Conservation (phyloP, 768 basidiomycete species). For the Phylloporus sp. region DNA sequence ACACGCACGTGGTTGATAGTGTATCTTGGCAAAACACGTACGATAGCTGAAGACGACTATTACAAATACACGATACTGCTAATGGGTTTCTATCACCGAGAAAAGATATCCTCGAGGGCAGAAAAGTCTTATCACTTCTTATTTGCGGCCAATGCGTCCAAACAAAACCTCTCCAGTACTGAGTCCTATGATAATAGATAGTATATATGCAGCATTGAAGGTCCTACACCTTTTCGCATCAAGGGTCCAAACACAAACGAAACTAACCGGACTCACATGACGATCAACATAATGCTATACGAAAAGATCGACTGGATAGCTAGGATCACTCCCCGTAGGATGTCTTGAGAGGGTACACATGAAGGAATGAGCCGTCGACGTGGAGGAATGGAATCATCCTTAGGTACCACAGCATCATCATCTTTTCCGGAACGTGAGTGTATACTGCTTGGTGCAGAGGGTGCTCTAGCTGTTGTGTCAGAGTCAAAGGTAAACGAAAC, state of each 20-base stretch:
- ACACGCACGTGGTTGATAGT: background rate
- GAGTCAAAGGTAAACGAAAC: background rate
- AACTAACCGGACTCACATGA: conserved; percentile 55
- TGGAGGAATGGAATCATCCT: conserved; percentile 1
- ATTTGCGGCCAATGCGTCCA: conserved; percentile 44
- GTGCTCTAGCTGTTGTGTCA: conserved; percentile 12
- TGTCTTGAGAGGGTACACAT: conserved; percentile 64
- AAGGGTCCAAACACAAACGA: background rate
- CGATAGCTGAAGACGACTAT: background rate
- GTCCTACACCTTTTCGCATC: conserved; percentile 50
- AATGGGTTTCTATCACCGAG: background rate
- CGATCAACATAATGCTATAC: conserved; percentile 75
- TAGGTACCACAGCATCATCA: background rate
- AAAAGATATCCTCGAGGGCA: background rate
- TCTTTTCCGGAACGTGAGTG: conserved; percentile 1
- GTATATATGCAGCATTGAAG: conserved; percentile 74
- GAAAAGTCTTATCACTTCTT: no score
- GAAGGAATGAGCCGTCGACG: conserved; percentile 42
- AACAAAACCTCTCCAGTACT: conserved; percentile 76
- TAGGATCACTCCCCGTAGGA: conserved; percentile 64
- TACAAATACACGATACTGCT: background rate
- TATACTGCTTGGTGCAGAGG: background rate
- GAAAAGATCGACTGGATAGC: conserved; percentile 59
- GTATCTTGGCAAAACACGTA: background rate
- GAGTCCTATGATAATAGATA: conserved; percentile 66